Evolutionary conservation across 495 filamentous ascomycete species (phyloP).

Genomic region (Evernia prunastri): DNA sequence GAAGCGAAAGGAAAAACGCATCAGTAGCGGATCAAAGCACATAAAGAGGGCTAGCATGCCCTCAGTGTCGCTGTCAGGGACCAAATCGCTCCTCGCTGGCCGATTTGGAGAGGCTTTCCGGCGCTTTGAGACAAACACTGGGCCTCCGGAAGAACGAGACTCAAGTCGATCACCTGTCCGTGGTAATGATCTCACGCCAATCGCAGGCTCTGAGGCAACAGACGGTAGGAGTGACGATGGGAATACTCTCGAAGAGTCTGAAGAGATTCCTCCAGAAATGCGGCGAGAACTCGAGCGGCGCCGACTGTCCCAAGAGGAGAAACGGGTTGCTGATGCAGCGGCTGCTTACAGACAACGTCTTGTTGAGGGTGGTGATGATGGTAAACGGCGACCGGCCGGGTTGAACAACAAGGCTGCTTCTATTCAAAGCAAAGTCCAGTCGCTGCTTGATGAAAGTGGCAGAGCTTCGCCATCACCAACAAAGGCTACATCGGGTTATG

Average conservation of each 20-base stretch:
- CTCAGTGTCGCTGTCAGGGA: slow-evolving; percentile 64
- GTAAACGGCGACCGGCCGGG: slow-evolving; percentile 44
- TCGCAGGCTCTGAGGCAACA: slow-evolving; percentile 69
- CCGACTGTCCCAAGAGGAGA: slow-evolving; percentile 81
- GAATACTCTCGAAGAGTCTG: slow-evolving; percentile 51
- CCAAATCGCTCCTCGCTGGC: slow-evolving; percentile 79
- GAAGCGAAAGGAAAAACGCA: slow-evolving; percentile 65
- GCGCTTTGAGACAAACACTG: slow-evolving; percentile 67
- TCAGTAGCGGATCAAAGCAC: slow-evolving; percentile 57
- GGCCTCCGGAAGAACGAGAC: slow-evolving; percentile 42
- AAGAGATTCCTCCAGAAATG: slow-evolving; percentile 81
- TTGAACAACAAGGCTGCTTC: slow-evolving; percentile 52
- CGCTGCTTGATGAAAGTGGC: slow-evolving; percentile 71
- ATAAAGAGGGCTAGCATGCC: slow-evolving; percentile 76
- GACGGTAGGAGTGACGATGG: slow-evolving; percentile 65
- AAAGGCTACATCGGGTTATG: slow-evolving; percentile 84
- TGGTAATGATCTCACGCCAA: slow-evolving; percentile 55
- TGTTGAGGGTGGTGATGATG: slow-evolving; percentile 51
- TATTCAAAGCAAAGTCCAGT: slow-evolving; percentile 87
- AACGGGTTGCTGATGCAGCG: slow-evolving; percentile 84
- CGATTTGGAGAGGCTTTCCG: slow-evolving; percentile 96
- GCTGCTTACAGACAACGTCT: slow-evolving; percentile 80
- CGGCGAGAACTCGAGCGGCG: slow-evolving; percentile 82
- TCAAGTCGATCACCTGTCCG: slow-evolving; percentile 46
- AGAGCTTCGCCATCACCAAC: slow-evolving; percentile 48